Conservation (phyloP, 164 flowering plant genomes). For the Magnolia officinalis region DNA sequence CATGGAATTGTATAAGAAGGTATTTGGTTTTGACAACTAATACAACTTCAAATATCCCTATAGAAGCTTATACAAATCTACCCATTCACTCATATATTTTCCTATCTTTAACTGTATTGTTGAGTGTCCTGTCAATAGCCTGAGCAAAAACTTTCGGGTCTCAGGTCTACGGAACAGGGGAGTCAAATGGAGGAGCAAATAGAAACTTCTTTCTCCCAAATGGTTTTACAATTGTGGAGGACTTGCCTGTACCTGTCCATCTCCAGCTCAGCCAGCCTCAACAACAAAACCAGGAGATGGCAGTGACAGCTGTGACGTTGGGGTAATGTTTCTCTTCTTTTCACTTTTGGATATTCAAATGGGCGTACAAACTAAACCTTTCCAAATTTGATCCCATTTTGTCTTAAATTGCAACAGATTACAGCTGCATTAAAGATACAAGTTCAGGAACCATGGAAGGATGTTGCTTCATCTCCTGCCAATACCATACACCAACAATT, state of each 20-base stretch:
- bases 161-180: slow-evolving; percentile 61
- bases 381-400: background rate
- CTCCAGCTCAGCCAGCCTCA: slow-evolving; percentile 81
- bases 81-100: background rate
- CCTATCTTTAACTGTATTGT: background rate
- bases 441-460: slow-evolving; percentile 15
- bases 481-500: background rate
- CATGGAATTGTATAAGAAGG: slow-evolving; percentile 54
- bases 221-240: slow-evolving; percentile 38
- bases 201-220: slow-evolving; percentile 25
- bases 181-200: slow-evolving; percentile 43
- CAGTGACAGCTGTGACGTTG: slow-evolving; percentile 37
- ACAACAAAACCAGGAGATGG: slow-evolving; percentile 40
- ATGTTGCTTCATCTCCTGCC: background rate
- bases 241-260: slow-evolving; percentile 40
- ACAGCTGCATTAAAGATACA: slow-evolving; percentile 19
- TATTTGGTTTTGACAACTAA: slow-evolving; percentile 24
- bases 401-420: slow-evolving; percentile 17
- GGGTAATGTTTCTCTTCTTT: slow-evolving; percentile 37
- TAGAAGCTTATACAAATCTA: background rate
- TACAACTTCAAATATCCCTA: slow-evolving; percentile 2
- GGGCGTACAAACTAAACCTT: background rate
- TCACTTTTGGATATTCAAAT: background rate
- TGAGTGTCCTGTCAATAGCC: background rate
- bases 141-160: slow-evolving; percentile 11